A percentile compares a stretch with the other conserved stretches of the same genome.
Evolutionary conservation across 129 eudicot species (phyloP).

Genomic region (Lonicera japonica): DNA sequence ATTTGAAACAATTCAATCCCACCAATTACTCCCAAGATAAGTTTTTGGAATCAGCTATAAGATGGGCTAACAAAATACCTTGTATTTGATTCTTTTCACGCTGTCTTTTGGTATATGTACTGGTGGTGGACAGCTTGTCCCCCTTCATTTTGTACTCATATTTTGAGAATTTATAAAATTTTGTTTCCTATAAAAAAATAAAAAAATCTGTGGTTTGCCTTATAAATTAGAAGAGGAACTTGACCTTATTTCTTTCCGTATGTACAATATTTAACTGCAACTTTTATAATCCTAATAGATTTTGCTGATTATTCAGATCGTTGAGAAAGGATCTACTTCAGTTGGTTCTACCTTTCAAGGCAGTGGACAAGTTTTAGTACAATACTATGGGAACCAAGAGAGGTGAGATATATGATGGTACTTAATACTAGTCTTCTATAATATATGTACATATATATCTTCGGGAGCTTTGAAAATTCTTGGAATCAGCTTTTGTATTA

Average conservation of each 20-base stretch:
- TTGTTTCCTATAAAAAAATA: too few relatives aligned
- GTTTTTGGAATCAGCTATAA: too few relatives aligned
- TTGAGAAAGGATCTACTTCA: slow-evolving; percentile 13
- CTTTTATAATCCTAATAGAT: background rate
- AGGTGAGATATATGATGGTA: slow-evolving; percentile 19
- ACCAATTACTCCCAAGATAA: too few relatives aligned
- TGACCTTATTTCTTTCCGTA: background rate
- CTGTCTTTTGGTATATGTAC: too few relatives aligned
- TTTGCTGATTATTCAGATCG: slow-evolving; percentile 14
- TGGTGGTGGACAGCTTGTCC: too few relatives aligned
- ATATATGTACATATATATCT: background rate
- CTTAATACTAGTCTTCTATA: background rate
- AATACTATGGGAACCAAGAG: slow-evolving; percentile 29
- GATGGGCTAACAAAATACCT: too few relatives aligned
- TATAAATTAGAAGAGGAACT: background rate
- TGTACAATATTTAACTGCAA: background rate
- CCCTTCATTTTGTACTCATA: too few relatives aligned
- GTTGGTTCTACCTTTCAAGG: background rate
- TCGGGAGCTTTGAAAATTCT: background rate
- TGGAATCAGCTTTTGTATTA: background rate
- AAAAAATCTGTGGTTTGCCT: too few relatives aligned
- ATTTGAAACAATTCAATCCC: too few relatives aligned
- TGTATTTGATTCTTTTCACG: too few relatives aligned
- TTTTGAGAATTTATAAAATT: too few relatives aligned
- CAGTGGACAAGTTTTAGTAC: slow-evolving; percentile 20